Percentiles rank a stretch among this genome's conserved stretches.
These are phyloP conservation scores for Elaeis oleifera DNA, from an alignment of 202 grass and related monocot genomes.

Conservation along the genomic window DNA sequence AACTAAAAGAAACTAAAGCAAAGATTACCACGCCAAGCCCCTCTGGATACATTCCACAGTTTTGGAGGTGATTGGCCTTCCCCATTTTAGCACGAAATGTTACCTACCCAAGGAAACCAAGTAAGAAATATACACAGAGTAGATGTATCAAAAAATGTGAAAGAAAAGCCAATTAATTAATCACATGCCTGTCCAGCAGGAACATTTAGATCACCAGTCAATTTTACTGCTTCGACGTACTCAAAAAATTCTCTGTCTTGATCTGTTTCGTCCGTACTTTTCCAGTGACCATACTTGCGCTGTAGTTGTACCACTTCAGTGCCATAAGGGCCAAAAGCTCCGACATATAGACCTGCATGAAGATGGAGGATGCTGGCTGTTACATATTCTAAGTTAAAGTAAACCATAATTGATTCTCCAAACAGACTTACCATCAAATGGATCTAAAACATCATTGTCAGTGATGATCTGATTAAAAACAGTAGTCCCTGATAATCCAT, in stretches of 20 bases:
- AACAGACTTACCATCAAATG: slow-evolving; percentile 7
- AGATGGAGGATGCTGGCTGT: background rate
- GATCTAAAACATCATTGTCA: slow-evolving; percentile 58
- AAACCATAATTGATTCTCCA: too few relatives aligned
- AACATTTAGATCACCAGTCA: slow-evolving; percentile 95
- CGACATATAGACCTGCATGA: slow-evolving; percentile 74
- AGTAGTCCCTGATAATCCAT: slow-evolving; percentile 67
- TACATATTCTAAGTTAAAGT: too few relatives aligned
- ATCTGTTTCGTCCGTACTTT: slow-evolving; percentile 22
- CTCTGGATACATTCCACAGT: slow-evolving; percentile 74
- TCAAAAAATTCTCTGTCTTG: slow-evolving; percentile 72
- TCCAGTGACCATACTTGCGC: slow-evolving; percentile 81
- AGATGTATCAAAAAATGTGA: background rate
- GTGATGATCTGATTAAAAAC: slow-evolving; percentile 62
- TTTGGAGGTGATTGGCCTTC: slow-evolving; percentile 55
- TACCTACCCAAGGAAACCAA: slow-evolving; percentile 36
- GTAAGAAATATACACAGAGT: slow-evolving; percentile 16
- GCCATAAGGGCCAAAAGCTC: slow-evolving; percentile 90
- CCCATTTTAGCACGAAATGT: slow-evolving; percentile 93
- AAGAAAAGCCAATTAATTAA: slow-evolving; percentile 4
- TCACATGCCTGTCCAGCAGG: slow-evolving; percentile 73
- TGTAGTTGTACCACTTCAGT: slow-evolving; percentile 80
- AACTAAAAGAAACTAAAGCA: background rate
- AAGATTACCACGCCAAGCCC: slow-evolving; percentile 82
- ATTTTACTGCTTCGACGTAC: slow-evolving; percentile 89